These are phyloP conservation scores for Psidium friedrichsthalianum DNA, from an alignment of 345 rosid species.

Conservation along the genomic window DNA sequence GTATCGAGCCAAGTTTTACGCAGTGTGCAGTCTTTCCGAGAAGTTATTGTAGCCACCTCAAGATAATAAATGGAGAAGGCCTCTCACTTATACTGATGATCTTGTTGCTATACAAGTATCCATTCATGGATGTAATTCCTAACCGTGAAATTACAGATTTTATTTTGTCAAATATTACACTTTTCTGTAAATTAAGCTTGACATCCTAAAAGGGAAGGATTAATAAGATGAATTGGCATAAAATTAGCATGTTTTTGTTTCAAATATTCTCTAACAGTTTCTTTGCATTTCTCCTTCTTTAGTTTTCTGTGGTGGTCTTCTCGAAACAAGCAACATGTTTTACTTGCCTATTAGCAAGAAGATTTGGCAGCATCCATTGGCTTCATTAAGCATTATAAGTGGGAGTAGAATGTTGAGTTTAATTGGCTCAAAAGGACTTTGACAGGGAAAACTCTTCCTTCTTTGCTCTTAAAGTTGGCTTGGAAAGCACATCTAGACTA, in stretches of 20 bases:
- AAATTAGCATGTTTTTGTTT: not conserved
- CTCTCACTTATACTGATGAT: not conserved
- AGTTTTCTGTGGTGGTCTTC: not conserved
- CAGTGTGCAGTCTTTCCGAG: not conserved
- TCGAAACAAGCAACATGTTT: not conserved
- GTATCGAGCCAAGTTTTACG: not conserved
- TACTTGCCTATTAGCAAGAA: not conserved
- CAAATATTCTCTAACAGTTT: not conserved
- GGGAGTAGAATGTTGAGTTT: not conserved
- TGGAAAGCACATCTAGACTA: not conserved
- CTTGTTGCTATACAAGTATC: not conserved
- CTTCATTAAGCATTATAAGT: not conserved
- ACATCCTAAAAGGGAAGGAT: not conserved
- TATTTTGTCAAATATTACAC: not conserved
- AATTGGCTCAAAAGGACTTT: not conserved
- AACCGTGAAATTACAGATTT: not conserved
- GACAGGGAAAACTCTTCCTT: not conserved
- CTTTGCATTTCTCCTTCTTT: not conserved
- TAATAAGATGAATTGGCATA: not conserved
- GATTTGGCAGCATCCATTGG: not conserved
- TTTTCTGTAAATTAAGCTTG: not conserved
- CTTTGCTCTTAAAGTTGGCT: not conserved
- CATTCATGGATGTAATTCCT: not conserved
- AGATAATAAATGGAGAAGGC: not conserved
- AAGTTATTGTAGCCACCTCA: not conserved